Evolutionary conservation across 192 early-diverging fungal genomes (phyloP), one percentile per base, ranked within the genome.

Genomic region (Coemansia sp.): DNA sequence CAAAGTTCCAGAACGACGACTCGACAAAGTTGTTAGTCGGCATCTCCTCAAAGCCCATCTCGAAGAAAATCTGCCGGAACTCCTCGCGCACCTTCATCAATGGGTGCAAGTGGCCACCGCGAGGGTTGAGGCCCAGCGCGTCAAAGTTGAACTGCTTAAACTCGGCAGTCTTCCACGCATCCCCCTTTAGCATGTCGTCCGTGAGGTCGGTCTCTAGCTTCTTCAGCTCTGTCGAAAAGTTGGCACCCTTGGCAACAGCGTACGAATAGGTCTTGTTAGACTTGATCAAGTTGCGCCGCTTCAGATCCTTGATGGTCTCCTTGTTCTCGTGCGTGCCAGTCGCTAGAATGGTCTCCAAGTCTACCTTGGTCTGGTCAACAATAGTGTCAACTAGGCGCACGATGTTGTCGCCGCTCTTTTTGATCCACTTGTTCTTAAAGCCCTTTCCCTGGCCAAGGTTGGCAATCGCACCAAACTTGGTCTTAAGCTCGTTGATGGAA

Each of bases 121-220:
- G 72, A 20, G 95, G 94, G 49, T 86, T 86, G 69, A 94, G 78
- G 75, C 98, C 97, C 49, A 84, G 80, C 27, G 95, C 92, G 73
- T 94, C 90, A 89, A 99, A 98, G 88, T 99, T 99, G 89, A 98
- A 99, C 80, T 94, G 93, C 85, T 99, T 99, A 88, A 99, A 98
- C 60, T 89, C 86, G n/a, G 89, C 89, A 15, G 71, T 89, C 86
- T 98, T 96, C 98, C 98, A 99, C 66, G 90, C 91, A 38, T 96
- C 97, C 72, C 90, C 89, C 66, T 88, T 85, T 60, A 98, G 84
- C 95, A 99, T 95, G 62, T 97, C 96, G 20, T 85, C 83, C 7
- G 98, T 97, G 71, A 99, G 85, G 75, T 99, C 98, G 0, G 95
- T 98, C 50, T 91, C 93, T 82, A 95, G 93, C 85, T 97, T 94